These are phyloP conservation scores for Oryza australiensis DNA, from an alignment of 176 grass and related monocot genomes.

Conservation along the genomic window DNA sequence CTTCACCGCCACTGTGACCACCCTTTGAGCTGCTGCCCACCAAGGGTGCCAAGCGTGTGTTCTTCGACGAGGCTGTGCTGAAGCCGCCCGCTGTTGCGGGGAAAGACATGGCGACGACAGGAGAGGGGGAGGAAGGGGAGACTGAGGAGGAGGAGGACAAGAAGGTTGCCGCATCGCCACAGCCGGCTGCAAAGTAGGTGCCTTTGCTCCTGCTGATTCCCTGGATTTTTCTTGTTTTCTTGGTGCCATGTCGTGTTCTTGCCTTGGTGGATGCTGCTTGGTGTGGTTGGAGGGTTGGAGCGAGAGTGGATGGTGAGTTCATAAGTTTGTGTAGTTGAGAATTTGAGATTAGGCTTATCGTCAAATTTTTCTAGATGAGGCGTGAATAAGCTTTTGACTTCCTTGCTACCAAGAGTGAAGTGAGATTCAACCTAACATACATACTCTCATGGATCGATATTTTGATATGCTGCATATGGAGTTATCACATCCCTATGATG, in stretches of 20 bases:
- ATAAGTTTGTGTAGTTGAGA: too few species aligned
- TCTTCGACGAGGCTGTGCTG: conserved; percentile 45
- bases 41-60: conserved; percentile 67
- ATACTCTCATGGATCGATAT: conserved; percentile 29
- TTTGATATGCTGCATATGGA: conserved; percentile 9
- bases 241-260: too few species aligned
- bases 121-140: too few species aligned
- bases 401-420: conserved; percentile 31
- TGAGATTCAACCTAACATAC: not conserved
- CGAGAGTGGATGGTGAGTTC: too few species aligned
- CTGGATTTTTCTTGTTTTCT: too few species aligned
- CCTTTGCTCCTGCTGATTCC: too few species aligned
- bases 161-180: conserved; percentile 23
- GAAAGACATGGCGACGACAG: conserved; percentile 39
- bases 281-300: too few species aligned
- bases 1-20: too few species aligned
- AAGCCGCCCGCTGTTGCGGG: not conserved
- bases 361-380: conserved; percentile 55
- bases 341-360: conserved; percentile 49
- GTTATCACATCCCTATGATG: not conserved
- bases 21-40: too few species aligned
- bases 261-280: too few species aligned
- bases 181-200: conserved; percentile 57
- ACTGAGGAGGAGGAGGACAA: conserved; percentile 13
- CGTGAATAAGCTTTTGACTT: conserved; percentile 48